Conservation (phyloP, 2,329 filamentous ascomycete species). For the Aspergillus hiratsukae region DNA sequence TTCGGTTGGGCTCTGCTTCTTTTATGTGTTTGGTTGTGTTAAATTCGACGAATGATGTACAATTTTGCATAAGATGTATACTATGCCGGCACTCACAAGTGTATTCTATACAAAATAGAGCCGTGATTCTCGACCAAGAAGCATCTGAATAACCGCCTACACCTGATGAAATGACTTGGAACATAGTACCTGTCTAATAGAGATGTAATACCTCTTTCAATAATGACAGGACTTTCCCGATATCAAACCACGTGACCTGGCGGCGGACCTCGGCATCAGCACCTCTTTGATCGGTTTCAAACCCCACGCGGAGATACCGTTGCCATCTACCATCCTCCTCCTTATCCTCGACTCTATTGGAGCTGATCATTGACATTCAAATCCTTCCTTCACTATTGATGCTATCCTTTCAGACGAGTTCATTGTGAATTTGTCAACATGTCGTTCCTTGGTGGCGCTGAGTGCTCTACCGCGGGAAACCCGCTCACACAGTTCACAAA, state of each 20-base stretch:
- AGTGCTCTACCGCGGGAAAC: constrained; percentile 95
- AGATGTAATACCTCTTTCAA: too few species aligned
- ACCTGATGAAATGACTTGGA: not conserved
- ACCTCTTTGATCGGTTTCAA: constrained; percentile 15
- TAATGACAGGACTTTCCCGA: not conserved
- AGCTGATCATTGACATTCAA: not conserved
- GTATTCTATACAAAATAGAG: constrained; percentile 1
- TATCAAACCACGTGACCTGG: constrained; percentile 15
- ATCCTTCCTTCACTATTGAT: not conserved
- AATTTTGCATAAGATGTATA: not conserved
- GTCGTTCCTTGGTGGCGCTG: constrained; percentile 93
- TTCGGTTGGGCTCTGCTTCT: not conserved
- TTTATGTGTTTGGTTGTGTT: not conserved
- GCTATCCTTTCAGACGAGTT: not conserved
- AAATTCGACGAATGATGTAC: not conserved
- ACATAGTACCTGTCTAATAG: not conserved
- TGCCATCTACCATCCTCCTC: not conserved
- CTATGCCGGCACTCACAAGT: not conserved
- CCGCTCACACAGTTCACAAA: constrained; percentile 97
- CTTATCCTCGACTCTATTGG: not conserved
- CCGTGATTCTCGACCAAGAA: not conserved
- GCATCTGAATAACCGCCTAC: not conserved
- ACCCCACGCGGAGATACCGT: constrained; percentile 19
- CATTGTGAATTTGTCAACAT: constrained; percentile 47
- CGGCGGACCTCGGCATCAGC: constrained; percentile 19